Evolutionary conservation across 2,329 filamentous ascomycete genomes (phyloP), one percentile per base, ranked within the genome.

Genomic region (Aspergillus chevalieri): DNA sequence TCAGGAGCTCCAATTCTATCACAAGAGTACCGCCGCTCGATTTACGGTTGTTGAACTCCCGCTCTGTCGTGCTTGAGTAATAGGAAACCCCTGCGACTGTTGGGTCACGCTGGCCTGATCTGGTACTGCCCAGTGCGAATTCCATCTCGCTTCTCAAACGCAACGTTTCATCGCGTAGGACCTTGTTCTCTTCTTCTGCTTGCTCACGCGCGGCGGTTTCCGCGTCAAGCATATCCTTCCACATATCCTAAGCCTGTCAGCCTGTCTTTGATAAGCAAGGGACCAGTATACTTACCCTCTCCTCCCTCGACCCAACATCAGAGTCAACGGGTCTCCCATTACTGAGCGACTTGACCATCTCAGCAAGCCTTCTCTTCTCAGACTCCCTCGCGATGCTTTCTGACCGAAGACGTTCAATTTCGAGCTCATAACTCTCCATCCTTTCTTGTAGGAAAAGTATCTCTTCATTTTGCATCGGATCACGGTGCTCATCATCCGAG

Each of bases 161-260:
- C 61, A 88, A 85, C 3, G 94, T 74, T 63, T 98, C 92, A 49
- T 95, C 90, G 6, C 89, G 83, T 14, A 97, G 79, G 59, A 80
- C 84, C 56, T 85, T 84, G 58, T 91, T 91, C 57, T 97, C 91
- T 39, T 95, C 89, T 57, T 97, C 91, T 0, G 87, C 83, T 68
- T 95, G 88, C 68, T 96, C 92, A 50, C 92, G 83, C 26, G 90
- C 83, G 3, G 86, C 86, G 2, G 88, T 93, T 69, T 98, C 93
- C 56, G 93, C 89, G 64, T 96, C 89, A 22, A 96, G 80, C 53
- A 97, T 81, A 60, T 96, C 92, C 67, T 95, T 95, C 86, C 89
- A 95, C 68, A 96, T 92, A 54, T 94, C 89, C 65, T 87, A 57
- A 53, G 51, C 52, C 4, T 1, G 12, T 30, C 4, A 30, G 26